Conservation (phyloP, 805 yeast species). For the Pichia eremophila region DNA sequence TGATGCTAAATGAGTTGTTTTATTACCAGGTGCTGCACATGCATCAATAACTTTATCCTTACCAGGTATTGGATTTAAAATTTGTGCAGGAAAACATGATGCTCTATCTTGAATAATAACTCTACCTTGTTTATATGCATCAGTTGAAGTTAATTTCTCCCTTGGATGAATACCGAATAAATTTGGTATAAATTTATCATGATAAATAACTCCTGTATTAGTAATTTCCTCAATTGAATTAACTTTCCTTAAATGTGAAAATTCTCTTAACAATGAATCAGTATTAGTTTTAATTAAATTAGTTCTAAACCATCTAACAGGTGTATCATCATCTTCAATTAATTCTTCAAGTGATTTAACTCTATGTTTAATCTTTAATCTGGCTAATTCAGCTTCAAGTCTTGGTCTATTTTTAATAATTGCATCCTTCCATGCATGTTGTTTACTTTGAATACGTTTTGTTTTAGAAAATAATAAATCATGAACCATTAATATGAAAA, state of each 20-base stretch:
- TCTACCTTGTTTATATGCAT: constrained; percentile 63
- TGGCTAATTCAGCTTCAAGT: constrained; percentile 71
- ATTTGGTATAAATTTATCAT: constrained; percentile 65
- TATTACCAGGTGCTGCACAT: constrained; percentile 98
- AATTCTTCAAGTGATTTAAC: constrained; percentile 47
- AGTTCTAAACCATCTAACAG: constrained; percentile 71
- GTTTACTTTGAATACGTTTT: constrained; percentile 83
- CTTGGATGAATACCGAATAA: constrained; percentile 77
- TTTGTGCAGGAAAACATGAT: constrained; percentile 91
- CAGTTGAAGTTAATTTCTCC: constrained; percentile 58
- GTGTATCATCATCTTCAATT: constrained; percentile 53
- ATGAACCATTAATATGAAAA: constrained; percentile 63
- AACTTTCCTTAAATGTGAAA: constrained; percentile 39
- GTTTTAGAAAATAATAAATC: constrained; percentile 68
- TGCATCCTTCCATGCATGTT: constrained; percentile 76
- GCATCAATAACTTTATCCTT: constrained; percentile 68
- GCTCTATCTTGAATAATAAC: constrained; percentile 93
- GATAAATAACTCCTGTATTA: constrained; percentile 49
- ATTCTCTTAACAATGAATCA: constrained; percentile 31
- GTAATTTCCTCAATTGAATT: constrained; percentile 31
- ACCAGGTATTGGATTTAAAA: constrained; percentile 53
- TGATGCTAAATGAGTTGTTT: constrained; percentile 87
- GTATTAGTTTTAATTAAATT: constrained; percentile 49
- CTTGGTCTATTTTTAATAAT: constrained; percentile 72
- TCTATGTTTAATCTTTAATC: constrained; percentile 63